Evolutionary conservation across 2,329 filamentous ascomycete species (phyloP), one percentile per base, ranked within the genome.

Genomic region (Trichoderma cornu-damae): DNA sequence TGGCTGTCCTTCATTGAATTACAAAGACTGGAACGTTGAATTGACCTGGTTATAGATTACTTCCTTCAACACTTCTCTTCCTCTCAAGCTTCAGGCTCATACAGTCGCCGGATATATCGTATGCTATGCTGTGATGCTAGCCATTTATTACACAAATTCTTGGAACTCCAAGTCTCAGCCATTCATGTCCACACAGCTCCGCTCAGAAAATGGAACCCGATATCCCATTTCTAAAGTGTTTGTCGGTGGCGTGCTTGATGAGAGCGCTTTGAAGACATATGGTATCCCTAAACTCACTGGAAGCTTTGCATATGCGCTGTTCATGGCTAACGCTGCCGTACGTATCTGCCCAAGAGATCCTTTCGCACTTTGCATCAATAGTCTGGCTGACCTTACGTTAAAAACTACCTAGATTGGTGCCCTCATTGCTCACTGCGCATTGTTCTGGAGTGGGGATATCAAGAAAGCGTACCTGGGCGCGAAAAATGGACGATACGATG

Each of bases 381-480:
- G 6, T 16, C 11, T 6, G 4, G 0, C 11, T 11, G 11, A 2
- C 4, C 0, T 28, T 44, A 1, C 9, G 9, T 22, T 56, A n/a
- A 59, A 14, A 2, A 1, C 22, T 32, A n/a, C 6, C 2, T 58
- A 79, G 74, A 84, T 84, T 48, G 81, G 81, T 2, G 81, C 81
- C 4, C 65, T 83, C 22, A 69, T 83, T 26, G 65, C 72, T 2
- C 81, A 84, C 60, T 77, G 74, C 60, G 58, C 78, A 49, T 65
- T 83, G 4, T 84, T 84, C 63, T 83, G 79, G 78, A 78, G 80
- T 3, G 72, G 72, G 4, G 81, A 84, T 58, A 72, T 82, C n/a
- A 46, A 70, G 3, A 63, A 63, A 6, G 70, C 81, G 0, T 59
- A 59, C 51, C 44, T 75, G 63, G 76, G 69, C n/a, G 74, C 78